Conservation (phyloP, 495 filamentous ascomycete species). For the Aspergillus cavernicola region DNA sequence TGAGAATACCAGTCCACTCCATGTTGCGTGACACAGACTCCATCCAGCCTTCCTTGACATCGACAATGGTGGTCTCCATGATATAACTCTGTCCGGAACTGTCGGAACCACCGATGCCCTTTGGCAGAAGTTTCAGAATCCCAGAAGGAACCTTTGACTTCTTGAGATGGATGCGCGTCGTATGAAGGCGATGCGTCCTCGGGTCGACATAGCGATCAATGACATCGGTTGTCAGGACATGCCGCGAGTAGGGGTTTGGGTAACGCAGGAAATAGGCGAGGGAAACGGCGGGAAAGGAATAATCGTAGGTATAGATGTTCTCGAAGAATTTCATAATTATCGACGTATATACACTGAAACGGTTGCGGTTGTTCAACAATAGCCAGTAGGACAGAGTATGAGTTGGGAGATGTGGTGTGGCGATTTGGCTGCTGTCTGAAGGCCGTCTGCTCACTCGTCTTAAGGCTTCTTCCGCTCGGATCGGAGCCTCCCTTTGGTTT, state of each 20-base stretch:
- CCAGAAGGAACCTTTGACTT: conserved; percentile 83
- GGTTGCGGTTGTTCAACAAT: conserved; percentile 7
- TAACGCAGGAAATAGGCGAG: conserved; percentile 99
- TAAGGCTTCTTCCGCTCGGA: conserved; percentile 14
- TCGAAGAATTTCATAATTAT: conserved; percentile 85
- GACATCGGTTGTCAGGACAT: conserved; percentile 95
- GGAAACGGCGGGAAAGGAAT: conserved; percentile 86
- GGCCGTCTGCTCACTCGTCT: conserved; percentile 16
- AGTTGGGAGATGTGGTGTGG: conserved; percentile 13
- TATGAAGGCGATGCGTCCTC: conserved; percentile 73
- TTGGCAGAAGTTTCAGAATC: conserved; percentile 76
- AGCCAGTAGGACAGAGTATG: no score
- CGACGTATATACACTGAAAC: conserved; percentile 16
- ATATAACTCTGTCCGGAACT: conserved; percentile 79
- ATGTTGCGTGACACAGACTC: conserved; percentile 77
- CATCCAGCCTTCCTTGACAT: conserved; percentile 87
- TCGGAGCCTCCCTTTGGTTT: conserved; percentile 3
- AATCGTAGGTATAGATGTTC: conserved; percentile 82
- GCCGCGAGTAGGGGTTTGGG: conserved; percentile 91
- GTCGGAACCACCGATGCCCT: conserved; percentile 68
- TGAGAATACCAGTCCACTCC: conserved; percentile 88
- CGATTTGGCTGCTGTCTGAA: conserved; percentile 1
- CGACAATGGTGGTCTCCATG: conserved; percentile 85
- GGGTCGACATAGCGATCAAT: conserved; percentile 83
- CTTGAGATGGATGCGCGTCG: conserved; percentile 89